Percentiles rank a stretch among this genome's conserved stretches.
Conservation (phyloP, 1,139 yeast genomes). For the Taphrina wiesneri region DNA sequence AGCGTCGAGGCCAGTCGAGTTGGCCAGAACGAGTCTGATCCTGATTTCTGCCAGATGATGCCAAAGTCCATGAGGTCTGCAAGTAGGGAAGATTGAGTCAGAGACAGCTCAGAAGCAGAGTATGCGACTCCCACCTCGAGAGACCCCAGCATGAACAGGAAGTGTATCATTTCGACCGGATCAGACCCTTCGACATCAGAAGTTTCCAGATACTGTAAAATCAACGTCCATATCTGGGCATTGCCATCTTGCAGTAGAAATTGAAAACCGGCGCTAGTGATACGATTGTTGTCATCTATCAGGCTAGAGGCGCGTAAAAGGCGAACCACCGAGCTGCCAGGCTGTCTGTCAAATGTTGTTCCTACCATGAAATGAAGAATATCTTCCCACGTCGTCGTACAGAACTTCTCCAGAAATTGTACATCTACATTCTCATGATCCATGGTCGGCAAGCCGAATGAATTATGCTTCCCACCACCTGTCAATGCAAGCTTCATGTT, state of each 20-base stretch:
- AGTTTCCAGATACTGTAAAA: slow-evolving; percentile 81
- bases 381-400: slow-evolving; percentile 88
- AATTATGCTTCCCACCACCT: slow-evolving; percentile 60
- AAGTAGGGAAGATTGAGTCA: slow-evolving; percentile 81
- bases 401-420: slow-evolving; percentile 72
- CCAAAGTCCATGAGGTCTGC: slow-evolving; percentile 92
- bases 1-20: slow-evolving; percentile 87
- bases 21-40: slow-evolving; percentile 74
- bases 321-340: slow-evolving; percentile 47
- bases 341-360: slow-evolving; percentile 55
- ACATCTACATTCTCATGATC: slow-evolving; percentile 59
- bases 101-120: slow-evolving; percentile 66
- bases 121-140: slow-evolving; percentile 88
- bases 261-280: slow-evolving; percentile 91
- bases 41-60: slow-evolving; percentile 67
- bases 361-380: slow-evolving; percentile 98
- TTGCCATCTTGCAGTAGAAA: slow-evolving; percentile 87
- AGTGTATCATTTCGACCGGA: slow-evolving; percentile 91
- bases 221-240: slow-evolving; percentile 91
- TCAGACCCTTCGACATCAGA: slow-evolving; percentile 87
- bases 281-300: slow-evolving; percentile 72
- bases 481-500: slow-evolving; percentile 82
- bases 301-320: slow-evolving; percentile 66
- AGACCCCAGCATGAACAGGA: slow-evolving; percentile 89
- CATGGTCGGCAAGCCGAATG: slow-evolving; percentile 58